Evolutionary conservation across 2,329 filamentous ascomycete genomes (phyloP).

Genomic region (Trichoderma oligosporum): DNA sequence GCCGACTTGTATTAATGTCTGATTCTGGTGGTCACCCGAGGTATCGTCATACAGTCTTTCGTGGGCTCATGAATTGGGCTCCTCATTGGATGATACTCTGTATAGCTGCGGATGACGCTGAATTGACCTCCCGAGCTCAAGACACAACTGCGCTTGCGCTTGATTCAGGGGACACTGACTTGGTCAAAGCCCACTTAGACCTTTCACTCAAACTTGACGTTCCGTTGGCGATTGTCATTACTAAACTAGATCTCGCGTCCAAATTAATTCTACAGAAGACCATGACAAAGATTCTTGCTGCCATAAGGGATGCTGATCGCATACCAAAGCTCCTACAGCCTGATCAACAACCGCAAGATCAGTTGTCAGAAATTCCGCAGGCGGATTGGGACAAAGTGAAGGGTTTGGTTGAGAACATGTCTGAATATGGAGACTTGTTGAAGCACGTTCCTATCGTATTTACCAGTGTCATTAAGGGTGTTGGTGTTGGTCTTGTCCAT

Average conservation of each 20-base stretch:
- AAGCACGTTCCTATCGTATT: conserved; percentile 76
- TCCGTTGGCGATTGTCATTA: conserved; percentile 78
- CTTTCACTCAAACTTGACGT: conserved; percentile 77
- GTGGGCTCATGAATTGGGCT: conserved; percentile 90
- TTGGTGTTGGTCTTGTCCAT: conserved; percentile 76
- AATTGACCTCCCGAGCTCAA: conserved; percentile 33
- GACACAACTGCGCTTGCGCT: not conserved
- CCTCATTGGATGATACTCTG: conserved; percentile 92
- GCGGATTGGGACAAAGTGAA: conserved; percentile 57
- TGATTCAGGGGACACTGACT: conserved; percentile 53
- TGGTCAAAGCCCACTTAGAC: conserved; percentile 76
- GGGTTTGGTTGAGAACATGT: conserved; percentile 50
- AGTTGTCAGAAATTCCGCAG: conserved; percentile 54
- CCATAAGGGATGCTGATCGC: conserved; percentile 71
- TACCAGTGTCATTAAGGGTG: conserved; percentile 81
- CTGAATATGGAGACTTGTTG: conserved; percentile 40
- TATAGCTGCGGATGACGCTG: conserved; percentile 72
- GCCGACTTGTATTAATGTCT: conserved; percentile 79
- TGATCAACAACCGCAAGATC: conserved; percentile 45
- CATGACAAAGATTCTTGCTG: conserved; percentile 68
- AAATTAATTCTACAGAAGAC: conserved; percentile 66
- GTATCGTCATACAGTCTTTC: conserved; percentile 82
- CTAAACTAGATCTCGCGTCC: conserved; percentile 84
- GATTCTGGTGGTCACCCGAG: conserved; percentile 90
- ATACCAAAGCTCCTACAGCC: conserved; percentile 69